Evolutionary conservation across 257 asterid species (phyloP), one percentile per base, ranked within the genome.

Genomic region (Solanum etuberosum): DNA sequence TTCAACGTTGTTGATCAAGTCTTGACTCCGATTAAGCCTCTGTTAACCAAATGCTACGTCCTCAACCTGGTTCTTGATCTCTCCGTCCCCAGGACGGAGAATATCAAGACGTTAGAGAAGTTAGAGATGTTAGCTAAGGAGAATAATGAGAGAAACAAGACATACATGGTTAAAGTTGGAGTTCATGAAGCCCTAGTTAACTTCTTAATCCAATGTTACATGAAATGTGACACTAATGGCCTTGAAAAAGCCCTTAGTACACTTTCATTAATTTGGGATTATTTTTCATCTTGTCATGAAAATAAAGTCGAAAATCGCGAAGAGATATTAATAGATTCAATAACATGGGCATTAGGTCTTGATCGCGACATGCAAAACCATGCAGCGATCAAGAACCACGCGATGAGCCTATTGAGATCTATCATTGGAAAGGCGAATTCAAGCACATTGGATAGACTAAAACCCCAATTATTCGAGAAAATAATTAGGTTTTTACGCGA

Each of bases 121-220:
- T 68, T 95, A 73, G 90, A 91, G 31, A 59, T 59, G 1, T 84
- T 93, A 0, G 95, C 94, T 2, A 20, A 21, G 42, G 94, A 92
- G 72, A 91, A 83, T 20, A 91, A 84, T 20, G 94, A 90, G 15
- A 71, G 88, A 21, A 89, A 80, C 37, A 87, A 90, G 77, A 89
- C 31, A 43, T 86, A 34, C 23, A 70, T 93, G 93, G 91, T 83
- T 16, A 93, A 91, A 40, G 86, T 90, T 25, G 93, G 91, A 20
- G 86, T 90, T 8, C 83, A 23, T 3, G 84, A 88, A 34, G 81
- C 89, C 6, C n/a, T 92, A 9, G 2, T 85, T 1, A 18, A 29
- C 1, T 85, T 92, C 15, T 34, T 94, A 54, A 25, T 88, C 11
- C 38, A 86, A 10, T 90, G 94, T 86, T 67, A 88, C 67, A 86